Percentiles rank a stretch among this genome's conserved stretches.
Conservation (phyloP, 805 yeast species). For the Ogataea zsoltii region DNA sequence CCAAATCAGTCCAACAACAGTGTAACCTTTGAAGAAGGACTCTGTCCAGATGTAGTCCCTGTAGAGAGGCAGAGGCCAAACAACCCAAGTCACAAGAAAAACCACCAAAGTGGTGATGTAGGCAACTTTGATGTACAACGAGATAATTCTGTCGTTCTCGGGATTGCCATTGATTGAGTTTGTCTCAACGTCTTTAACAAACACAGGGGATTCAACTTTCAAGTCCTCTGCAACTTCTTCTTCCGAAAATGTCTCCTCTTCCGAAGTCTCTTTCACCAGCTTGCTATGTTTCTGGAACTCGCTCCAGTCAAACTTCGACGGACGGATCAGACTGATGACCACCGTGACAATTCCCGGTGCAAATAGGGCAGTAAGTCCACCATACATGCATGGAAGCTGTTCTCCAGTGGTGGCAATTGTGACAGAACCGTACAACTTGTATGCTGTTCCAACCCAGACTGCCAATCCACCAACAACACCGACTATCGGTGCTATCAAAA, state of each 20-base stretch:
- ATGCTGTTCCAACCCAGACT: slow-evolving; percentile 37
- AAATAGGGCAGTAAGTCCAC: slow-evolving; percentile 36
- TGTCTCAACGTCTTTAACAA: slow-evolving; percentile 1
- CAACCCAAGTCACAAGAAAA: slow-evolving; percentile 38
- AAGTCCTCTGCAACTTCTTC: background rate
- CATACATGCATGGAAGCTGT: slow-evolving; percentile 38
- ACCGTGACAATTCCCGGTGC: slow-evolving; percentile 36
- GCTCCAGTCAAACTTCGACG: slow-evolving; percentile 35
- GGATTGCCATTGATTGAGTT: background rate
- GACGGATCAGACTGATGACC: slow-evolving; percentile 32
- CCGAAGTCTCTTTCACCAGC: slow-evolving; percentile 5
- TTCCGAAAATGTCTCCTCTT: slow-evolving; percentile 6
- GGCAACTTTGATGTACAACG: slow-evolving; percentile 21
- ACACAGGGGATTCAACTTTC: background rate
- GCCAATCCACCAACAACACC: slow-evolving; percentile 34
- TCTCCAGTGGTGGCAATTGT: slow-evolving; percentile 31
- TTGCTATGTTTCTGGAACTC: slow-evolving; percentile 23
- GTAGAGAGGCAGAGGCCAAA: slow-evolving; percentile 42
- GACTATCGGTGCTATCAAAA: slow-evolving; percentile 34
- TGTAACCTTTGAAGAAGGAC: slow-evolving; percentile 36
- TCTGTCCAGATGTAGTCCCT: slow-evolving; percentile 37
- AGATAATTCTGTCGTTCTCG: background rate
- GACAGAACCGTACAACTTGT: slow-evolving; percentile 31
- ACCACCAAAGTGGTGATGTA: slow-evolving; percentile 29
- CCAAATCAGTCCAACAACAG: slow-evolving; percentile 37